Conservation (phyloP, 1,284 basidiomycete species). For the Abortiporus biennis region DNA sequence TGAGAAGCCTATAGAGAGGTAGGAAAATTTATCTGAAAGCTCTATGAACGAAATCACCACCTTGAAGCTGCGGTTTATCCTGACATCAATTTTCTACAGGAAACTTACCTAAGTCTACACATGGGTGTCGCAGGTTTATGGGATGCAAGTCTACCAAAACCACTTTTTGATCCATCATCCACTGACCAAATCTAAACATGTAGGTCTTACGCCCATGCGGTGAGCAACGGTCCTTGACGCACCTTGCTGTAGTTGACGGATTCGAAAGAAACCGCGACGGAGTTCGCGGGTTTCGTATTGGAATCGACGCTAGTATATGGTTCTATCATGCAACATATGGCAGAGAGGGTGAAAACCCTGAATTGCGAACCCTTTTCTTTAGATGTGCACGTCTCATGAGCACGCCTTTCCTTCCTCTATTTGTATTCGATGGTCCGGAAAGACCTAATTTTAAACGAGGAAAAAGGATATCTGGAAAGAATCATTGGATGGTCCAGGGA, state of each 20-base stretch:
- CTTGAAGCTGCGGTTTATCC: too few relatives aligned
- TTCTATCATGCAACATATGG: constrained; percentile 75
- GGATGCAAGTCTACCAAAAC: constrained; percentile 22
- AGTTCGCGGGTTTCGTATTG: constrained; percentile 62
- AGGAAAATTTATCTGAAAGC: too few relatives aligned
- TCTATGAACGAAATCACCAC: too few relatives aligned
- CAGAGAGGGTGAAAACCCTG: constrained; percentile 73
- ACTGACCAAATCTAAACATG: not conserved
- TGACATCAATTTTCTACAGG: too few relatives aligned
- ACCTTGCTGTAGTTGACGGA: constrained; percentile 64
- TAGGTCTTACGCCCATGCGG: constrained; percentile 63
- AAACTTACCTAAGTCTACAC: not conserved
- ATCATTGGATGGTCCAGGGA: constrained; percentile 56
- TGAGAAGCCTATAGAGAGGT: too few relatives aligned
- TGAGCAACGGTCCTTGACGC: constrained; percentile 56
- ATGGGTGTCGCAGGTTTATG: constrained; percentile 49
- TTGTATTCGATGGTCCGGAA: constrained; percentile 91
- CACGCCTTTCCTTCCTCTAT: constrained; percentile 80
- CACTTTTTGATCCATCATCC: not conserved
- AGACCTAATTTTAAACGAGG: constrained; percentile 82
- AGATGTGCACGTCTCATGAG: constrained; percentile 69
- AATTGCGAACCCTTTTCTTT: constrained; percentile 71
- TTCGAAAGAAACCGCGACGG: constrained; percentile 56
- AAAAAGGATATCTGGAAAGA: constrained; percentile 56
- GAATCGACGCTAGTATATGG: constrained; percentile 81